Conservation (phyloP, 108 stramenopile genomes). For the Phaeodactylum tricornutum region DNA sequence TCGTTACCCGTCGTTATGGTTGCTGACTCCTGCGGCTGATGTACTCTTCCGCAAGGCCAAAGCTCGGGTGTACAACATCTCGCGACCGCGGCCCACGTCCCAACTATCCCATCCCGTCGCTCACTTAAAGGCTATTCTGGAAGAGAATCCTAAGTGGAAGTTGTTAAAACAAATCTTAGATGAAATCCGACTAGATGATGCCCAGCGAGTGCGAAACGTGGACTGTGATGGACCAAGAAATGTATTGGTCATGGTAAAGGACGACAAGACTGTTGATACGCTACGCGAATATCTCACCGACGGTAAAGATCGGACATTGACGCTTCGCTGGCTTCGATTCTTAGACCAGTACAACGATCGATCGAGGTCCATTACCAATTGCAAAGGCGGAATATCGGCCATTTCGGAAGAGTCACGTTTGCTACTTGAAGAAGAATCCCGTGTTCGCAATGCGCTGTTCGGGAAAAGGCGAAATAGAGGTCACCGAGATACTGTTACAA, state of each 20-base stretch:
- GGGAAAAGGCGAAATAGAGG: no score
- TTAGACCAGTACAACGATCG: conserved; percentile 58
- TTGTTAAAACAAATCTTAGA: conserved; percentile 69
- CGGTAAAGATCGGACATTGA: conserved; percentile 38
- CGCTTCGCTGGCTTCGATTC: conserved; percentile 44
- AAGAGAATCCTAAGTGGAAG: conserved; percentile 92
- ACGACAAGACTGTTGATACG: conserved; percentile 65
- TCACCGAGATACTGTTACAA: conserved; percentile 13
- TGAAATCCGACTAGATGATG: conserved; percentile 50
- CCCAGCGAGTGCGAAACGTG: conserved; percentile 1
- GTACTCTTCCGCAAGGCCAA: conserved; percentile 85
- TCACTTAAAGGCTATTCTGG: conserved; percentile 53
- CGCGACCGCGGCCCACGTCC: conserved; percentile 21
- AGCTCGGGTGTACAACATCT: conserved; percentile 69
- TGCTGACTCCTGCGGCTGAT: conserved; percentile 78
- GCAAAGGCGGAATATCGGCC: conserved; percentile 21
- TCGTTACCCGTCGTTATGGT: conserved; percentile 79
- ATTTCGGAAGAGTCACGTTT: conserved; percentile 63
- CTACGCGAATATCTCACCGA: conserved; percentile 57
- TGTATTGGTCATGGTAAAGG: conserved; percentile 86
- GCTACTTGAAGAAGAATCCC: conserved; percentile 57
- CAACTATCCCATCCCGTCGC: conserved; percentile 36
- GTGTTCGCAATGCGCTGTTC: conserved; percentile 40
- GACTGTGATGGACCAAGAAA: conserved; percentile 17
- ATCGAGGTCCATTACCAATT: conserved; percentile 33